Conservation (phyloP, 2,329 filamentous ascomycete genomes). For the Delphinella strobiligena region DNA sequence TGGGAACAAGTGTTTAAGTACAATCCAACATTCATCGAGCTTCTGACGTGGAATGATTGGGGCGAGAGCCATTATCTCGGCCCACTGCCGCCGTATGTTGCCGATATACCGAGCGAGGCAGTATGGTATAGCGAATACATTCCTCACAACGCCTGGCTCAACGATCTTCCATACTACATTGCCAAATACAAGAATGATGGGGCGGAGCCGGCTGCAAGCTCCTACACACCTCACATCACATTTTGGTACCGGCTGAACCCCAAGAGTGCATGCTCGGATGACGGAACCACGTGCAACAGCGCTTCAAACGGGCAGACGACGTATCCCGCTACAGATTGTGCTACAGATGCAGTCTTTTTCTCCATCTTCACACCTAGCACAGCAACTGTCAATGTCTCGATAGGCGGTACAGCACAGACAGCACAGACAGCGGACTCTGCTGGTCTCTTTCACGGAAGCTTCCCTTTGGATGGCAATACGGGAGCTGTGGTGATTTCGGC, state of each 20-base stretch:
- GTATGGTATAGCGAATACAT: conserved; percentile 36
- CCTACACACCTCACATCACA: conserved; percentile 22
- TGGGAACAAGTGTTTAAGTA: conserved; percentile 43
- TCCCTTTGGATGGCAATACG: conserved; percentile 23
- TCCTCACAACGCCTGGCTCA: conserved; percentile 40
- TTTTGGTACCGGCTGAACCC: conserved; percentile 35
- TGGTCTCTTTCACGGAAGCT: conserved; percentile 17
- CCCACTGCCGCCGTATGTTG: conserved; percentile 15
- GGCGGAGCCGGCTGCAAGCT: conserved; percentile 14
- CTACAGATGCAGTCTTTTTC: conserved; percentile 34
- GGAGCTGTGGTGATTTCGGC: conserved; percentile 28
- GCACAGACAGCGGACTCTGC: conserved; percentile 12
- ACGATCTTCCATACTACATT: conserved; percentile 39
- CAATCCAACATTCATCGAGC: conserved; percentile 40
- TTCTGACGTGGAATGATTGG: conserved; percentile 49
- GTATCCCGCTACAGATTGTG: conserved; percentile 19
- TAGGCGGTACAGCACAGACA: conserved; percentile 22
- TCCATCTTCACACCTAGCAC: conserved; percentile 23
- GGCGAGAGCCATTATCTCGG: conserved; percentile 46
- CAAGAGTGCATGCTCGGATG: conserved; percentile 23
- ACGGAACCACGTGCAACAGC: conserved; percentile 26
- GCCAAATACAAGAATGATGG: conserved; percentile 36
- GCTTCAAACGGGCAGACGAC: conserved; percentile 15
- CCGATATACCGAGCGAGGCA: conserved; percentile 25
- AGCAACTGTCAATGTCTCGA: conserved; percentile 24